Base-by-base conservation (phyloP, 2,329 filamentous ascomycete species). In the Xylariaceae sp. region DNA sequence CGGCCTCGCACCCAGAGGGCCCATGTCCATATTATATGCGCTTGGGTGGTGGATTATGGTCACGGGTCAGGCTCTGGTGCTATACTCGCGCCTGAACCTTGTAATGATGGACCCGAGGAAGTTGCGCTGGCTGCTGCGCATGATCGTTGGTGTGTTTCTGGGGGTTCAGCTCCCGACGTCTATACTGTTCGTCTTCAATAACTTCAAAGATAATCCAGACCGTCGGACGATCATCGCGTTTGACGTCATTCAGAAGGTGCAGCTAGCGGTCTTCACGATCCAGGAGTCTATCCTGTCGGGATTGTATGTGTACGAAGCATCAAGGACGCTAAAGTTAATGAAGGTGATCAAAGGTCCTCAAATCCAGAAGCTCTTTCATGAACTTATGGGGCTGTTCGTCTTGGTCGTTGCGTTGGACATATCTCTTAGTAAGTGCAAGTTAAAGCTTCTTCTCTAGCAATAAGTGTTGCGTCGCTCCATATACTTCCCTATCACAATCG, bases 11-110 rank as follows among this genome's bases (percentile, higher is more conserved):
- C 54, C 58, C 16, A 44, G 50, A 8, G 21, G 65, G 11, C 63
- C 60, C 11, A 61, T 64, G 50, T 28, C 58, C 28, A 45, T 60
- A 3, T 11, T 60, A 33, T 51, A 76, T 51, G 48, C 67, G 33
- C 58, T 87, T 53, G 85, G 83, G 9, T 82, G 80, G 68, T 51
- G 29, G 26, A 65, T 73, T 4, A 84, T 87, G 77, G 79, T 86
- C 7, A 82, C 82, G 14, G 85, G 85, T 3, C 81, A 85, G 65
- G 79, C 80, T 0, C 62, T 84, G 14, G 82, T 86, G 4, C 73
- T 86, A 2, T 86, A 83, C 70, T 87, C 85, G 44, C 79, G 86
- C 19, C 77, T 87, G 8, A 81, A 88, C 65, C 74, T 88, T 12
- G 78, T 88, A 23, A 76, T 86, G 12, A 77, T 75, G 7, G 78